Evolutionary conservation across 768 basidiomycete species (phyloP), one percentile per base, ranked within the genome.

Genomic region (Xanthoconium purpureum): DNA sequence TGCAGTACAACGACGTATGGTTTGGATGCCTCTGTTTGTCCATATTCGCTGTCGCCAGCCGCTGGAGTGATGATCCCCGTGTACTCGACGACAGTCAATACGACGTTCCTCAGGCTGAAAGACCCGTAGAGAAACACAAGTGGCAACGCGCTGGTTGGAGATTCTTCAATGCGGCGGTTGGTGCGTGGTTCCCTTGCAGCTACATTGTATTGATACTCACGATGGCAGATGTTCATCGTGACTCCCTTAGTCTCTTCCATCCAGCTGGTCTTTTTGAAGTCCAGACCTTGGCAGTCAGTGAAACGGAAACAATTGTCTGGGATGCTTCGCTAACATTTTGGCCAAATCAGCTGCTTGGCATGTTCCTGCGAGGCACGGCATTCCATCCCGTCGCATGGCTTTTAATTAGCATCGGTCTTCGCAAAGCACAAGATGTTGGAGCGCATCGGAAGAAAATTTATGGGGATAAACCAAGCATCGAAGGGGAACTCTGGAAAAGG

Each of bases 401-500:
- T 32, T 68, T 83, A 56, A 68, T 78, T 55, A 83, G 76, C 57
- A 75, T 75, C 52, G 91, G 75, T 24, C 71, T 79, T 45, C 83
- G 78, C 46, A 89, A 88, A 66, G 82, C 82, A 29, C 81, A 88
- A 69, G 91, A 93, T 60, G 77, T 89, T 5, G 91, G 91, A 28
- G 85, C 85, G 7, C 91, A 94, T 63, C 78, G 85, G 47, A 84
- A 77, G 65, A 83, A 78, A 60, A 76, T 80, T 1, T 88, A 88
- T 54, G 73, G 73, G 4, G 63, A 66, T 7, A 71, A 69, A 58
- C 74, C 79, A 8, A 78, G 73, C 63, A 59, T 79, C 50, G 84
- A 88, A 42, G 80, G 83, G 37, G 89, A 92, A 60, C 75, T 88
- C 15, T 90, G 87, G 82, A 91, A 88, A 66, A 82, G 91, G 29